Evolutionary conservation across 129 eudicot species (phyloP), one percentile per base, ranked within the genome.

Genomic region (Sambucus nigra): DNA sequence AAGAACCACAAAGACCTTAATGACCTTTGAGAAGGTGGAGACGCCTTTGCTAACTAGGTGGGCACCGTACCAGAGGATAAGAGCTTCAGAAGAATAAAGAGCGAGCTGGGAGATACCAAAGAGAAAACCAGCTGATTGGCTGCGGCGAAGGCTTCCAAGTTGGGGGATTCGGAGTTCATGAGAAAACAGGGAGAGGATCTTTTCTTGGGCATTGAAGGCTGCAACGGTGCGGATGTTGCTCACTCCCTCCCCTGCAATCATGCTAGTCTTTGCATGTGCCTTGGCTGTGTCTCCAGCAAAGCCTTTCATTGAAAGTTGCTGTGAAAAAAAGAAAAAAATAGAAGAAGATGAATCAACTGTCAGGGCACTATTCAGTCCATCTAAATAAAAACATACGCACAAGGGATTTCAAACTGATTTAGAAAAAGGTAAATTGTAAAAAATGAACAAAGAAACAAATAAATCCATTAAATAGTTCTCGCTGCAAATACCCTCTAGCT

Each of bases 271-370:
- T 7, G 98, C 98, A 60, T 91, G 95, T 17, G 95, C 98, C 59
- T 91, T 91, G 16, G 98, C 95, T 5, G 95, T 91, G 83, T 91
- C 98, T 52, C 98, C 98, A 41, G 88, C 98, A 60, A 91, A 91
- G 4, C 98, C 94, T 71, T 91, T 85, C 33, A 91, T 81, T 0
- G 98, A 81, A 45, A 91, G 94, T 91, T 85, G 95, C 98, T 91
- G 95, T 31, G 59, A 3, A 62, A 32, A 38, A 12, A 63, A 25
- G n/a, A 24, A 64, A 40, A 23, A 47, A 28, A 59, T 47, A 65
- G 32, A 47, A 21, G 38, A 33, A 65, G 32, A 47, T 17, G 38
- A 33, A 62, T 22, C 23, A 62, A 62, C 32, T 28, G 56, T 62
- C 50, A 22, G 13, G 18, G 48, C 47, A 47, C 39, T 20, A 4